phyloP scores from a whole-genome alignment of 148 eudicot species.

The Diospyros kaki region DNA sequence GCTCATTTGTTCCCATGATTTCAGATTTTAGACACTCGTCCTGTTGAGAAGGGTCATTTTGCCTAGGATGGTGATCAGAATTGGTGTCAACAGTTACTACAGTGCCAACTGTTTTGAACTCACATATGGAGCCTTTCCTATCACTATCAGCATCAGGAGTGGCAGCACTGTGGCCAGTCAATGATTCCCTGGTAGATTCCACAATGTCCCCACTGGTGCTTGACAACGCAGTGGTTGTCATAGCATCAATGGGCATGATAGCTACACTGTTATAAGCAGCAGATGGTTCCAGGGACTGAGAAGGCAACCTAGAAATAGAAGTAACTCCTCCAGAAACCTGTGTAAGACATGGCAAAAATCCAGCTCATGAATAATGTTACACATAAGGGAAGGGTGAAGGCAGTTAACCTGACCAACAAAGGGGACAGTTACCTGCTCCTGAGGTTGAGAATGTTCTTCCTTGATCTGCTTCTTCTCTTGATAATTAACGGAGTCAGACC shows the following conservation, averaged over 20 bases:
- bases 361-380: slow-evolving; percentile 7
- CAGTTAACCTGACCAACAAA: not conserved
- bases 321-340: slow-evolving; percentile 39
- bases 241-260: slow-evolving; percentile 20
- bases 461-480: no score
- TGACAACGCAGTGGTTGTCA: slow-evolving; percentile 14
- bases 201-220: slow-evolving; percentile 11
- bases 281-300: slow-evolving; percentile 19
- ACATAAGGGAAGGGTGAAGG: not conserved
- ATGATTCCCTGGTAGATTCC: slow-evolving; percentile 20
- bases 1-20: slow-evolving; percentile 18
- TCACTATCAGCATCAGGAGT: slow-evolving; percentile 19
- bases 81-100: slow-evolving; percentile 9
- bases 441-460: no score
- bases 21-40: slow-evolving; percentile 17
- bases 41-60: slow-evolving; percentile 9
- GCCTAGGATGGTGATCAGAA: slow-evolving; percentile 7
- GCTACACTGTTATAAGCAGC: slow-evolving; percentile 16
- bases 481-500: no score
- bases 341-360: not conserved
- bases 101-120: slow-evolving; percentile 22
- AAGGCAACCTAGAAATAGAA: slow-evolving; percentile 20
- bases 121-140: slow-evolving; percentile 10
- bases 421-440: not conserved
- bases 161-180: slow-evolving; percentile 16